These are phyloP conservation scores for Physcia stellaris DNA, from an alignment of 495 filamentous ascomycete genomes.

Conservation along the genomic window DNA sequence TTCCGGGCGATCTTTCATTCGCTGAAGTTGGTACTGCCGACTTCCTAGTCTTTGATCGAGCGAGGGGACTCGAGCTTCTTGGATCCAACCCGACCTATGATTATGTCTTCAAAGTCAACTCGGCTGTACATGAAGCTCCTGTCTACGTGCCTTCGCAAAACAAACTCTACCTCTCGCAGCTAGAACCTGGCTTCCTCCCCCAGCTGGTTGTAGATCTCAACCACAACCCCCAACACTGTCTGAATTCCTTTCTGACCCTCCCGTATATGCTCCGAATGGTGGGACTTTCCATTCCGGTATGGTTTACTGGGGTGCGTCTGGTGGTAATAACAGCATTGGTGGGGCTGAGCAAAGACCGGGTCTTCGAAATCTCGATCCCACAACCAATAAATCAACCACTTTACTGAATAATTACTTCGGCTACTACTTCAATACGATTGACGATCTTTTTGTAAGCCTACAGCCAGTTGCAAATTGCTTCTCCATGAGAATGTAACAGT, in stretches of 20 bases:
- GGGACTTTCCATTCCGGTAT: constrained; percentile 18
- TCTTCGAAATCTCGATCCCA: constrained; percentile 18
- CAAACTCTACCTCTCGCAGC: constrained; percentile 21
- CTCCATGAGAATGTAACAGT: too few species aligned
- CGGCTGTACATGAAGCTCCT: constrained; percentile 27
- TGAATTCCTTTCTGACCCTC: constrained; percentile 22
- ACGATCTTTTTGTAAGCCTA: constrained; percentile 21
- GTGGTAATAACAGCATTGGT: constrained; percentile 16
- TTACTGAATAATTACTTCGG: constrained; percentile 26
- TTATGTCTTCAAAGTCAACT: constrained; percentile 18
- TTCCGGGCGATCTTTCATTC: constrained; percentile 20
- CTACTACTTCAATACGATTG: constrained; percentile 21
- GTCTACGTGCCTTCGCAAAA: constrained; percentile 26
- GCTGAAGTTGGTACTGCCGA: constrained; percentile 16
- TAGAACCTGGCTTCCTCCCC: constrained; percentile 16
- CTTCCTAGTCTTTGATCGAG: constrained; percentile 25
- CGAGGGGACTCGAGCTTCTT: constrained; percentile 22
- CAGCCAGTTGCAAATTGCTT: too few species aligned
- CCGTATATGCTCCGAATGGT: constrained; percentile 23
- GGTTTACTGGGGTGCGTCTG: constrained; percentile 17
- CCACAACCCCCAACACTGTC: constrained; percentile 20
- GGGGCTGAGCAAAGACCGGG: constrained; percentile 16
- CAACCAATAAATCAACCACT: constrained; percentile 16
- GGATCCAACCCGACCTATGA: constrained; percentile 20
- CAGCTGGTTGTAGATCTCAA: constrained; percentile 25